These are phyloP conservation scores for Termitomyces sp. DNA, from an alignment of 768 basidiomycete genomes.

Conservation along the genomic window DNA sequence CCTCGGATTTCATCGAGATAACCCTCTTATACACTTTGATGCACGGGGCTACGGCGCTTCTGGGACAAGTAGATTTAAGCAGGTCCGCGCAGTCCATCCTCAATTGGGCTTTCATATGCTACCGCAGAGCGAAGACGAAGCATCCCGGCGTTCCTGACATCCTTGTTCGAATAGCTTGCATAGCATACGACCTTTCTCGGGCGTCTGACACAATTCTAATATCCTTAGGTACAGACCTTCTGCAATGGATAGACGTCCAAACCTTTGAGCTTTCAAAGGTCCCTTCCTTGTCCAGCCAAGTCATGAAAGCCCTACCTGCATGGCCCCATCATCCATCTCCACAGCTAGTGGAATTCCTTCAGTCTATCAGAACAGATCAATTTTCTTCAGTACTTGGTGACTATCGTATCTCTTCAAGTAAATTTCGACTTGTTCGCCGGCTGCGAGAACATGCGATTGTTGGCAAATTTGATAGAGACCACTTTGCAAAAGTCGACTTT, in stretches of 20 bases:
- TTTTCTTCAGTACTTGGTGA: conserved; percentile 56
- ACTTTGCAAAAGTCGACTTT: conserved; percentile 61
- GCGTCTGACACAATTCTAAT: conserved; percentile 23
- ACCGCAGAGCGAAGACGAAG: conserved; percentile 31
- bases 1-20: conserved; percentile 47
- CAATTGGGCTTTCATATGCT: conserved; percentile 66
- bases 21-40: conserved; percentile 65
- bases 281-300: conserved; percentile 32
- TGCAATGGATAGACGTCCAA: conserved; percentile 8
- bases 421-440: conserved; percentile 70
- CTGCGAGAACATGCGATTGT: conserved; percentile 45
- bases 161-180: conserved; percentile 62
- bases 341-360: conserved; percentile 37
- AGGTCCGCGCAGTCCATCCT: conserved; percentile 70
- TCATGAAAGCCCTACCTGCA: conserved; percentile 57
- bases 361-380: conserved; percentile 39
- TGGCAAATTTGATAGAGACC: conserved; percentile 31
- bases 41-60: conserved; percentile 58
- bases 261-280: conserved; percentile 29
- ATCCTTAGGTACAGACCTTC: conserved; percentile 41
- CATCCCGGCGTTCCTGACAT: conserved; percentile 59
- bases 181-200: conserved; percentile 50
- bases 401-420: conserved; percentile 59
- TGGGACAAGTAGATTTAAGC: conserved; percentile 65
- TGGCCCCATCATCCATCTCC: conserved; percentile 68